Evolutionary conservation across 371 early-diverging fungal species (phyloP).

Genomic region (Mucor plumbeus): DNA sequence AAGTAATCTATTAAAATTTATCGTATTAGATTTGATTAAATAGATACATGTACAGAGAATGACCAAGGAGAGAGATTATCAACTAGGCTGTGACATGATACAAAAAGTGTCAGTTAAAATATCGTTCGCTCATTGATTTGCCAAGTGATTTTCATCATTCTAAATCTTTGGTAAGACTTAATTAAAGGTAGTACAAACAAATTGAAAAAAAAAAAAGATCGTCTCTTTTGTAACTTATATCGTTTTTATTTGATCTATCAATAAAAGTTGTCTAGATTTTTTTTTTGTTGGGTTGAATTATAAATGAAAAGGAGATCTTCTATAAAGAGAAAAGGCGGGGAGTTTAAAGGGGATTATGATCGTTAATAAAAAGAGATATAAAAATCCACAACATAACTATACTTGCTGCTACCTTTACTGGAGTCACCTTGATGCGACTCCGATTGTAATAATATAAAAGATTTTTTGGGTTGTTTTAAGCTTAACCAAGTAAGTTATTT

Average conservation of each 20-base stretch:
- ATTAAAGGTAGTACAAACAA: constrained; percentile 1
- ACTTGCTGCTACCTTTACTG: not conserved
- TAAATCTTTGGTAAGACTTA: not conserved
- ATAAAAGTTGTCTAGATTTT: not conserved
- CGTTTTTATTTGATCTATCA: not conserved
- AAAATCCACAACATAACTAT: not conserved
- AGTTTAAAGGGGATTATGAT: constrained; percentile 3
- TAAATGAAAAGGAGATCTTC: not conserved
- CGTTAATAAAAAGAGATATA: not conserved
- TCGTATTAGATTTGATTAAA: too few relatives aligned
- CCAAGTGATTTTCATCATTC: not conserved
- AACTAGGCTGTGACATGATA: not conserved
- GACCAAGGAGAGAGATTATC: too few relatives aligned
- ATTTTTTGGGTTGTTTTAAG: constrained; percentile 2
- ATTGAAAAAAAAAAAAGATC: not conserved
- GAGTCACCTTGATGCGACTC: not conserved
- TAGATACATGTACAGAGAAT: too few relatives aligned
- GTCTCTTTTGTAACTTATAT: not conserved
- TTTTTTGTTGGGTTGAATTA: not conserved
- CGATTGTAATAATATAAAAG: not conserved
- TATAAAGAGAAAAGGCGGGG: not conserved
- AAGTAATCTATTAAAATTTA: too few relatives aligned
- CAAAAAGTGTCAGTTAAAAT: not conserved
- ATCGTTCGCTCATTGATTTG: not conserved
- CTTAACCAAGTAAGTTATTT: not conserved